Conservation (phyloP, 1,139 yeast genomes). For the Arxiozyma telluris region DNA sequence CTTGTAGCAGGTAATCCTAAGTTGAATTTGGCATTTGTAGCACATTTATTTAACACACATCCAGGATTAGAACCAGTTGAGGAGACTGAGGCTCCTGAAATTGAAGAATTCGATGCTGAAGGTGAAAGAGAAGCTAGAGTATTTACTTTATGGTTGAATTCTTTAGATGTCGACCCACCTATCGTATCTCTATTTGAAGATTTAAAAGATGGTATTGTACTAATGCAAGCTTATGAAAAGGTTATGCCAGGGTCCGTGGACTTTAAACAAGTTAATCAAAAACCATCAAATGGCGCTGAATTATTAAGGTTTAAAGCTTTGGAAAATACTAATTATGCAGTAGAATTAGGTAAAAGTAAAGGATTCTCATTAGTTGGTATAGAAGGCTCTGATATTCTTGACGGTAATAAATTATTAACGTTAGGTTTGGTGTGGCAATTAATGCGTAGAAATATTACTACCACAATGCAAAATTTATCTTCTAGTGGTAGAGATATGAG, state of each 20-base stretch:
- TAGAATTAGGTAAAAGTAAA: slow-evolving; percentile 87
- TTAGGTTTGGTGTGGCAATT: slow-evolving; percentile 98
- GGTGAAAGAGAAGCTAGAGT: slow-evolving; percentile 99
- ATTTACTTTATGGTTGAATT: slow-evolving; percentile 92
- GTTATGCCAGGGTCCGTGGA: slow-evolving; percentile 91
- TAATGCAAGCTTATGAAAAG: slow-evolving; percentile 89
- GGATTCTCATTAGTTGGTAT: slow-evolving; percentile 92
- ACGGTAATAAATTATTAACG: slow-evolving; percentile 82
- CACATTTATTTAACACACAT: slow-evolving; percentile 88
- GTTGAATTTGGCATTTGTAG: slow-evolving; percentile 92
- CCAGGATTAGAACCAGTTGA: slow-evolving; percentile 96
- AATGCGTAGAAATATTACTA: slow-evolving; percentile 90
- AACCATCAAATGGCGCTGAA: slow-evolving; percentile 62
- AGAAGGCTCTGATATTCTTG: slow-evolving; percentile 95
- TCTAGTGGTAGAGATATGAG: slow-evolving; percentile 64
- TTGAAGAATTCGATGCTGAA: slow-evolving; percentile 94
- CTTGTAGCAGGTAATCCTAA: slow-evolving; percentile 94
- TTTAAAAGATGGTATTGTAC: slow-evolving; percentile 81
- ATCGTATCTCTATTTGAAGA: slow-evolving; percentile 89
- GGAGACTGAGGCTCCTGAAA: slow-evolving; percentile 80
- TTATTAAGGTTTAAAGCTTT: slow-evolving; percentile 86
- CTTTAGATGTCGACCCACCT: slow-evolving; percentile 92
- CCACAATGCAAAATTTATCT: slow-evolving; percentile 68
- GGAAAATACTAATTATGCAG: slow-evolving; percentile 94
- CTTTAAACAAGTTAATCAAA: slow-evolving; percentile 71